Percentiles rank a stretch among this genome's conserved stretches.
phyloP scores from a whole-genome alignment of 257 asterid genomes.

The Thymus mandschuricus region DNA sequence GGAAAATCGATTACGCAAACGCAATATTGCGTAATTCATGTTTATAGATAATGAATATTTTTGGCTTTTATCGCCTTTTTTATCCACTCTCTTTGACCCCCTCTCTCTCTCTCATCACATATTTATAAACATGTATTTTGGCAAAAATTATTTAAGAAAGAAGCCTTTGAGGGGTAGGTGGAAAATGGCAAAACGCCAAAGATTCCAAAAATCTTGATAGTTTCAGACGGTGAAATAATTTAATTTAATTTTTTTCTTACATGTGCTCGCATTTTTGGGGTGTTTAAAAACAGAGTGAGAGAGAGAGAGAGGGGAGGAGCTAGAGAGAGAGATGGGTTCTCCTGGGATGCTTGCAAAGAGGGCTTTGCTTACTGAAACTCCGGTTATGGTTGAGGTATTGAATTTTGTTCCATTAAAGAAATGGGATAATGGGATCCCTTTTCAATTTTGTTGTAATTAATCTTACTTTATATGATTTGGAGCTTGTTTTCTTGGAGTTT shows the following conservation, averaged over 20 bases:
- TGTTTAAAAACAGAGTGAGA: constrained; percentile 1
- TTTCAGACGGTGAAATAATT: not conserved
- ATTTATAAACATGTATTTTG: not conserved
- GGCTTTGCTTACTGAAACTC: constrained; percentile 79
- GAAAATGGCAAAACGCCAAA: constrained; percentile 38
- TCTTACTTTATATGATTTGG: not conserved
- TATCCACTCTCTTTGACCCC: not conserved
- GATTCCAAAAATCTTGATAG: not conserved
- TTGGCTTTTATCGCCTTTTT: not conserved
- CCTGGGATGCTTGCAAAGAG: constrained; percentile 73
- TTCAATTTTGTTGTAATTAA: not conserved
- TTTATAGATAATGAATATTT: not conserved
- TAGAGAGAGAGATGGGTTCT: constrained; percentile 73
- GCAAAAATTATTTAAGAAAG: constrained; percentile 22
- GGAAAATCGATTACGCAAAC: not conserved
- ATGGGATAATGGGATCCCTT: constrained; percentile 39
- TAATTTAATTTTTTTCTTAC: constrained; percentile 6
- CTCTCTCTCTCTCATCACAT: not conserved
- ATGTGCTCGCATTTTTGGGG: constrained; percentile 30
- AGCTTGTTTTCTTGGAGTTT: not conserved
- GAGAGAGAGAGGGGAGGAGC: not conserved
- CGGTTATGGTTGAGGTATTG: constrained; percentile 92
- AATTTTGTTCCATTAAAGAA: constrained; percentile 16
- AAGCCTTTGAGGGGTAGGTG: constrained; percentile 41
- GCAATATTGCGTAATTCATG: not conserved